Conservation (phyloP, 2,329 filamentous ascomycete species). For the Pestalotiopsis sp. region DNA sequence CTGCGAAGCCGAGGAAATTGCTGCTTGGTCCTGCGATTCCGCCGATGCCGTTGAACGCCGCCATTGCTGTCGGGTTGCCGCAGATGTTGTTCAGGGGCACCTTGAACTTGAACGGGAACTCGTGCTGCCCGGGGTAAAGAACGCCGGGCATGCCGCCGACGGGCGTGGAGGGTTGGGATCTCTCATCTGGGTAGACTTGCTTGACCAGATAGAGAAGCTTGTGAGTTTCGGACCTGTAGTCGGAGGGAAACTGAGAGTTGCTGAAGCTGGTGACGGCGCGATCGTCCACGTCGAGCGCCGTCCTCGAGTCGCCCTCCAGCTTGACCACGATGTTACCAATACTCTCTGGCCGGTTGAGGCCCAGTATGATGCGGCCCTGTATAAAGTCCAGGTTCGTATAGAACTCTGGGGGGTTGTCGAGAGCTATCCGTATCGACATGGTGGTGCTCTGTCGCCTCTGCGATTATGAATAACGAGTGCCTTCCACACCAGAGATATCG, state of each 20-base stretch:
- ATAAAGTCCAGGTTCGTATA: conserved; percentile 80
- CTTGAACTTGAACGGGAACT: conserved; percentile 79
- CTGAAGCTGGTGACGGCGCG: conserved; percentile 27
- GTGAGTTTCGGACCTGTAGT: conserved; percentile 58
- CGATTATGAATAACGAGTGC: neutral
- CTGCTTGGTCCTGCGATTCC: conserved; percentile 44
- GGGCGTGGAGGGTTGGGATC: conserved; percentile 41
- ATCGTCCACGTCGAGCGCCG: conserved; percentile 56
- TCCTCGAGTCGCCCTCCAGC: conserved; percentile 77
- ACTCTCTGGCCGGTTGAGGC: conserved; percentile 64
- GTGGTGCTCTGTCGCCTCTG: conserved; percentile 17
- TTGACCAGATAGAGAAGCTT: conserved; percentile 75
- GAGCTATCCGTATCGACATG: conserved; percentile 68
- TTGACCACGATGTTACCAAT: conserved; percentile 77
- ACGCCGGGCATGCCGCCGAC: conserved; percentile 46
- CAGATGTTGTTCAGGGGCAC: conserved; percentile 76
- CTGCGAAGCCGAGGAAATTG: conserved; percentile 48
- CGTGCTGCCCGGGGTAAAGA: conserved; percentile 68
- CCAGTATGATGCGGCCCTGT: conserved; percentile 59
- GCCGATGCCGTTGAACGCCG: conserved; percentile 53
- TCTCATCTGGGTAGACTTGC: conserved; percentile 68
- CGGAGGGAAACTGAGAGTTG: conserved; percentile 28
- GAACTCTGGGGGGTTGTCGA: conserved; percentile 68
- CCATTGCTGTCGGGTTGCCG: conserved; percentile 52
- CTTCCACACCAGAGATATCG: neutral